phyloP scores from a whole-genome alignment of 306 rosid species.

The Glycyrrhiza uralensis region DNA sequence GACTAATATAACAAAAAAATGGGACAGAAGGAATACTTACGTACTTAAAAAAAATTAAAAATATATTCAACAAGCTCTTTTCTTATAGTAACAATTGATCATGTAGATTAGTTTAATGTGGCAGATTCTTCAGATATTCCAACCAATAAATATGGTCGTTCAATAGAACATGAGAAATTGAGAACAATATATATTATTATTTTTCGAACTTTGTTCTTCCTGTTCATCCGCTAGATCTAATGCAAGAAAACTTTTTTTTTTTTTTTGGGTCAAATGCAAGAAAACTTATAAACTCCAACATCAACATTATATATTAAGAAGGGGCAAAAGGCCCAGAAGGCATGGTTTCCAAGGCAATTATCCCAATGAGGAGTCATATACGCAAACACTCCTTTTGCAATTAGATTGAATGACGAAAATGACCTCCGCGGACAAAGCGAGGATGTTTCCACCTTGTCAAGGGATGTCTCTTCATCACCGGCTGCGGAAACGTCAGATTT shows the following conservation, averaged over 20 bases:
- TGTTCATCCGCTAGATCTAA: background rate
- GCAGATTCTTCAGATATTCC: background rate
- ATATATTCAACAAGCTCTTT: too few species aligned
- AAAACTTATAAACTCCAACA: background rate
- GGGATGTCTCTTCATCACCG: slow-evolving; percentile 11
- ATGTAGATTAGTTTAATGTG: background rate
- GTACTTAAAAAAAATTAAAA: too few species aligned
- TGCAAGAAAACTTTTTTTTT: background rate
- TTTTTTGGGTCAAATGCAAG: too few species aligned
- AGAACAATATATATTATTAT: background rate
- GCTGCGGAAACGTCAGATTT: slow-evolving; percentile 15
- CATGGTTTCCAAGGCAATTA: slow-evolving; percentile 30
- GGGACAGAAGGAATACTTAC: too few species aligned
- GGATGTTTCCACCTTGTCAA: background rate
- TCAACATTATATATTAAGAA: background rate
- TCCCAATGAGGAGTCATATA: slow-evolving; percentile 25
- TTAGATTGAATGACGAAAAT: slow-evolving; percentile 11
- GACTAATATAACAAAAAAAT: too few species aligned
- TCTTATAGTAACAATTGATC: too few species aligned
- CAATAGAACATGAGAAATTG: background rate
- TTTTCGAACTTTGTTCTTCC: background rate
- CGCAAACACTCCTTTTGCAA: background rate
- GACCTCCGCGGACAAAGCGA: slow-evolving; percentile 3
- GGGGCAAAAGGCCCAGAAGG: background rate
- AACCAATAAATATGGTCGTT: background rate